These are phyloP conservation scores for Trametes elegans DNA, from an alignment of 768 basidiomycete species.

Conservation along the genomic window DNA sequence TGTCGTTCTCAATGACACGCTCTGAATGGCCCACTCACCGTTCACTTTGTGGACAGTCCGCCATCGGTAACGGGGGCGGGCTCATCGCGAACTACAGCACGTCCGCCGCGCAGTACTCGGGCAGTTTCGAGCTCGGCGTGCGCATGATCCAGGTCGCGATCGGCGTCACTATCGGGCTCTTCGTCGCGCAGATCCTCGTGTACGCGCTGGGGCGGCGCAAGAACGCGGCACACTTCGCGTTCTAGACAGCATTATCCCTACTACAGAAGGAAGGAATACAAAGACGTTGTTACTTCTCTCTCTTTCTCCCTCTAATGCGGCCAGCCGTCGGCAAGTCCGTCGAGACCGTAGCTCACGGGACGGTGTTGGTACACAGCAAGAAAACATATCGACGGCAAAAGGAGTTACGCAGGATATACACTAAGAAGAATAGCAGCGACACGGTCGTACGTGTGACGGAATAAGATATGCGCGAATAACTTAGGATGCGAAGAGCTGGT, in stretches of 20 bases:
- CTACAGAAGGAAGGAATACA: background rate
- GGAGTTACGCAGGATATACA: slow-evolving; percentile 6
- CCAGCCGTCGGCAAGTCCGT: background rate
- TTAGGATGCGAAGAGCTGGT: slow-evolving; percentile 58
- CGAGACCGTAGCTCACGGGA: background rate
- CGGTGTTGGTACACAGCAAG: slow-evolving; percentile 10
- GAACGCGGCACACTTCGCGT: slow-evolving; percentile 72
- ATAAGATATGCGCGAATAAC: slow-evolving; percentile 15
- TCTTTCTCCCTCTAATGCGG: no score
- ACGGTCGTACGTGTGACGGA: slow-evolving; percentile 13
- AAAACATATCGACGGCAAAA: slow-evolving; percentile 12
- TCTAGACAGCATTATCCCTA: slow-evolving; percentile 35
- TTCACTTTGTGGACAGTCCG: slow-evolving; percentile 46
- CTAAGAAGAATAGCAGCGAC: slow-evolving; percentile 5
- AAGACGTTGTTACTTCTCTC: background rate
- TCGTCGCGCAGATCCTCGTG: slow-evolving; percentile 76
- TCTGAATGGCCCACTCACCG: background rate
- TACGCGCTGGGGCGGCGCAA: slow-evolving; percentile 75
- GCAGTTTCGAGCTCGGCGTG: slow-evolving; percentile 75
- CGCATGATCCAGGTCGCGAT: slow-evolving; percentile 84
- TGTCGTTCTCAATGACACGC: slow-evolving; percentile 7
- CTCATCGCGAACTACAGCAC: slow-evolving; percentile 58
- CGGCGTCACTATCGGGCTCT: slow-evolving; percentile 83
- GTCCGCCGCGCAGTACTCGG: slow-evolving; percentile 69
- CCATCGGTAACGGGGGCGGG: slow-evolving; percentile 73